These are phyloP conservation scores for Hypoxylon cercidicola DNA, from an alignment of 495 filamentous ascomycete species.

Conservation along the genomic window DNA sequence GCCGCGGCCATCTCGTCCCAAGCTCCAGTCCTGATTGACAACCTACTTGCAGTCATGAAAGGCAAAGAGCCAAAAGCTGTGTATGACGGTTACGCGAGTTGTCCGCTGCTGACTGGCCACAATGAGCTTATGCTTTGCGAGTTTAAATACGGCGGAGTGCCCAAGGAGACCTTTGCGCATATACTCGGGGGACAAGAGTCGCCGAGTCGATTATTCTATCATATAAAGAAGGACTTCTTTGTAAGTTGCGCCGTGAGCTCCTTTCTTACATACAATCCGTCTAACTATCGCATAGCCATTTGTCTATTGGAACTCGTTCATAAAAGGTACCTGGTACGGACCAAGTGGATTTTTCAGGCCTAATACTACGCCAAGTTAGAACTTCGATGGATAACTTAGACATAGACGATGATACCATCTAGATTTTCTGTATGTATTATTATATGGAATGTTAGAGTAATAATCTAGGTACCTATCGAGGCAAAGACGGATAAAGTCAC, in stretches of 20 bases:
- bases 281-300: constrained; percentile 31
- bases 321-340: constrained; percentile 44
- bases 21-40: constrained; percentile 68
- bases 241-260: constrained; percentile 26
- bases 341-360: constrained; percentile 43
- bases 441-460: not conserved
- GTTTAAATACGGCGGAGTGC: constrained; percentile 77
- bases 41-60: constrained; percentile 62
- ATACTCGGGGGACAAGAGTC: constrained; percentile 67
- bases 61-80: constrained; percentile 61
- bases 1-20: constrained; percentile 73
- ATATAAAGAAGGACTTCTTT: constrained; percentile 79
- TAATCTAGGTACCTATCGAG: no score
- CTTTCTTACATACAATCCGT: not conserved
- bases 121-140: constrained; percentile 75
- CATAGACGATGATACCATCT: not conserved
- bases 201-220: constrained; percentile 67
- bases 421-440: not conserved
- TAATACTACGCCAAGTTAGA: constrained; percentile 9
- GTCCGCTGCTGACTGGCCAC: constrained; percentile 72
- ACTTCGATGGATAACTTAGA: not conserved
- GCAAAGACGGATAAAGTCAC: no score
- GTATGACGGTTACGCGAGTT: constrained; percentile 77
- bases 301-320: constrained; percentile 43
- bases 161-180: constrained; percentile 72